Evolutionary conservation across 768 basidiomycete genomes (phyloP).

Genomic region (Leccinum barrowsii): DNA sequence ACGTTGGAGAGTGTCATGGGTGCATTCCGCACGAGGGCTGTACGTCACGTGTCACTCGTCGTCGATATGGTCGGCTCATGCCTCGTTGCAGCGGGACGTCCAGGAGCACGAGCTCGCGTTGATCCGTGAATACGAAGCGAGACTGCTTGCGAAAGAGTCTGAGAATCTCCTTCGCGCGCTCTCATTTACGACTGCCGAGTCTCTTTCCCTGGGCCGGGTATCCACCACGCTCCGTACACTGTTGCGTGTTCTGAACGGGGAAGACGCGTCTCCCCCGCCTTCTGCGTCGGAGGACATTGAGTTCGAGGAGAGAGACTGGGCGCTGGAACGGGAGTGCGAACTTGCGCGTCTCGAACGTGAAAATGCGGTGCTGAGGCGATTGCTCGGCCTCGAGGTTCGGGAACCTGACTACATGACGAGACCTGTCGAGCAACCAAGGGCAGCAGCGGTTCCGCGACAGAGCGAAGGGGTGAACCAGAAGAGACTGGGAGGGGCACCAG

Average conservation of each 20-base stretch:
- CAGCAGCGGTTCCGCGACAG: conserved; percentile 11
- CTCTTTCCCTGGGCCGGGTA: conserved; percentile 64
- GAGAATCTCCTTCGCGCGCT: conserved; percentile 59
- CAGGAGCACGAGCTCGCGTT: conserved; percentile 89
- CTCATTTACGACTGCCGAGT: conserved; percentile 58
- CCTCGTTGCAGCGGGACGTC: conserved; percentile 67
- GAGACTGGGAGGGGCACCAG: conserved; percentile 33
- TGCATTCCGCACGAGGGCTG: conserved; percentile 84
- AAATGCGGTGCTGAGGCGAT: conserved; percentile 73
- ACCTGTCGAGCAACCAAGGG: conserved; percentile 12
- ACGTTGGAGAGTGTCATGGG: conserved; percentile 95
- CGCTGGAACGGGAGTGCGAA: conserved; percentile 88
- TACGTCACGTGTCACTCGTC: conserved; percentile 40
- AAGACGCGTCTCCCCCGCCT: conserved; percentile 38
- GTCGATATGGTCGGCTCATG: not conserved
- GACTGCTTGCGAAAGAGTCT: conserved; percentile 74
- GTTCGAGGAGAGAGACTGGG: conserved; percentile 49
- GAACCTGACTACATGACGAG: conserved; percentile 13
- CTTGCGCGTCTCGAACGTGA: conserved; percentile 83
- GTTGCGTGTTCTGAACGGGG: conserved; percentile 67
- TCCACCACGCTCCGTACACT: conserved; percentile 67
- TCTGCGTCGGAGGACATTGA: conserved; percentile 8
- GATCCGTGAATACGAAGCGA: conserved; percentile 86
- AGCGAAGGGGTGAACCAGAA: conserved; percentile 16
- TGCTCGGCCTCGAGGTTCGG: conserved; percentile 52